phyloP scores from a whole-genome alignment of 345 rosid species.

The Citrus maxima region DNA sequence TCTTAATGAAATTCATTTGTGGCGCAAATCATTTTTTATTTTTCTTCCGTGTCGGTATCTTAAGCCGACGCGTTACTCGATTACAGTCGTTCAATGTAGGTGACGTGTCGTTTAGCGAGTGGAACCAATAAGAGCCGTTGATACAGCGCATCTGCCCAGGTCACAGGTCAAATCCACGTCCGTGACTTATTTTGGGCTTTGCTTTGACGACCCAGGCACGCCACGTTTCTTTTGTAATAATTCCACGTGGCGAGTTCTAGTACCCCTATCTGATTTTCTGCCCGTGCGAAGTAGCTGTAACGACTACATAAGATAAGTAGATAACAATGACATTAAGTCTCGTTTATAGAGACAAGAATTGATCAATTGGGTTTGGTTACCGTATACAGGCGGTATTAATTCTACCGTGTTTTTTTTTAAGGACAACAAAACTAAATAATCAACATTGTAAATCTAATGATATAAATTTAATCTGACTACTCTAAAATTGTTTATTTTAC shows the following conservation, averaged over 20 bases:
- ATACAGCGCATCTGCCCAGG: constrained; percentile 28
- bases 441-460: background rate
- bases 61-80: background rate
- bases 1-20: too few species aligned
- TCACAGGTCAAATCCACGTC: constrained; percentile 25
- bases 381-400: background rate
- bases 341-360: background rate
- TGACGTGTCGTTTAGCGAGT: constrained; percentile 18
- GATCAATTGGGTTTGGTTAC: background rate
- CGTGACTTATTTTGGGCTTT: constrained; percentile 36
- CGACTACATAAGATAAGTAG: background rate
- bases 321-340: background rate
- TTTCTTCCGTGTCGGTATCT: too few species aligned
- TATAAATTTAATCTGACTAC: too few species aligned
- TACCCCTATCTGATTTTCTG: constrained; percentile 19
- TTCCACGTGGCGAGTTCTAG: constrained; percentile 34
- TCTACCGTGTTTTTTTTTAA: too few species aligned
- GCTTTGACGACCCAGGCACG: constrained; percentile 31
- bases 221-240: constrained; percentile 38
- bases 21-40: too few species aligned
- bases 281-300: background rate
- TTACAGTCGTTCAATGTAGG: background rate
- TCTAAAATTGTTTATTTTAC: too few species aligned
- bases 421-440: background rate
- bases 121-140: constrained; percentile 19